Conservation (phyloP, 305 asterid genomes). For the Fraxinus sp. region DNA sequence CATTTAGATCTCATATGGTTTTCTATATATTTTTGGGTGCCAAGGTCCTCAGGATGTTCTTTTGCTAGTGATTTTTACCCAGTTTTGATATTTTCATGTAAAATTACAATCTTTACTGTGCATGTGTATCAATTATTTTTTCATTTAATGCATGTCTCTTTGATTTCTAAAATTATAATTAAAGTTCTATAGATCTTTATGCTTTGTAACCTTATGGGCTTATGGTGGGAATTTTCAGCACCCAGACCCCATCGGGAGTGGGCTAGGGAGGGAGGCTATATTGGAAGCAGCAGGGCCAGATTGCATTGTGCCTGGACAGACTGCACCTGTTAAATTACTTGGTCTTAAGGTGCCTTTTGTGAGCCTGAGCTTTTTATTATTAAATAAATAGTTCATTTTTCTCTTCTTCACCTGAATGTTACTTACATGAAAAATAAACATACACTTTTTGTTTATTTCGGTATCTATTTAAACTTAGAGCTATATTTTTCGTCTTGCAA, state of each 20-base stretch:
- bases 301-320: slow-evolving; percentile 90
- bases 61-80: not conserved
- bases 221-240: slow-evolving; percentile 45
- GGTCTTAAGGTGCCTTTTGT: slow-evolving; percentile 72
- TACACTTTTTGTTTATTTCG: not conserved
- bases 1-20: not conserved
- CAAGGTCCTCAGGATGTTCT: not conserved
- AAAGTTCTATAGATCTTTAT: not conserved
- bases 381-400: slow-evolving; percentile 9
- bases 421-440: not conserved
- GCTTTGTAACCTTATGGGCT: not conserved
- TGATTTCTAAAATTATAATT: slow-evolving; percentile 6
- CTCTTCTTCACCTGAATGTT: not conserved
- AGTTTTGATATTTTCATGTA: not conserved
- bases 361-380: not conserved
- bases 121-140: not conserved
- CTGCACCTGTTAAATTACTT: slow-evolving; percentile 68
- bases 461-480: not conserved
- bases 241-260: slow-evolving; percentile 76
- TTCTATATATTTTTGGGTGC: not conserved
- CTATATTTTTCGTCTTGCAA: slow-evolving; percentile 6
- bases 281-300: slow-evolving; percentile 97
- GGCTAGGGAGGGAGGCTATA: slow-evolving; percentile 75
- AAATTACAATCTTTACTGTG: not conserved
- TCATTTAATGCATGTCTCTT: not conserved